These are phyloP conservation scores for Fraxinus sp. DNA, from an alignment of 305 asterid genomes.

Conservation along the genomic window DNA sequence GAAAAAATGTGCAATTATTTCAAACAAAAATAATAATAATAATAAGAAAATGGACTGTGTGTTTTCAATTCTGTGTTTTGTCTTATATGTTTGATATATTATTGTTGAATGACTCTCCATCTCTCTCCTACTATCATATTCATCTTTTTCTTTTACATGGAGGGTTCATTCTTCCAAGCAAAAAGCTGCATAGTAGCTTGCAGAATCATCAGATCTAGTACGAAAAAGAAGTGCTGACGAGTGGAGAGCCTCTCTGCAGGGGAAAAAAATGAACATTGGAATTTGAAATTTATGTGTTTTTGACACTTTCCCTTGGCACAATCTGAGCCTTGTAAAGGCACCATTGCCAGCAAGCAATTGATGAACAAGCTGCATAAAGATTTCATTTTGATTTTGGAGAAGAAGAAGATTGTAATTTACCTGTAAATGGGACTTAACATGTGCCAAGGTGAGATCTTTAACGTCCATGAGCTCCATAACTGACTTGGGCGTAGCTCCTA, in stretches of 20 bases:
- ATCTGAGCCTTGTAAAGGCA: background rate
- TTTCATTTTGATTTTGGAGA: background rate
- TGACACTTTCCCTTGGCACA: background rate
- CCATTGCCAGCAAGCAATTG: background rate
- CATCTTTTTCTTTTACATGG: conserved; percentile 27
- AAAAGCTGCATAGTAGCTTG: conserved; percentile 38
- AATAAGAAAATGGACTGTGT: conserved; percentile 20
- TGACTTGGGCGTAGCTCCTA: conserved; percentile 93
- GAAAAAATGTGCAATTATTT: conserved; percentile 24
- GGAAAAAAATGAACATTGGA: conserved; percentile 31
- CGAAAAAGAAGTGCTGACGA: conserved; percentile 29
- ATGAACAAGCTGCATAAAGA: background rate
- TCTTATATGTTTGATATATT: conserved; percentile 34
- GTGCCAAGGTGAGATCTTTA: conserved; percentile 91
- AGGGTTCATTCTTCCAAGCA: conserved; percentile 40
- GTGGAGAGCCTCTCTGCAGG: conserved; percentile 24
- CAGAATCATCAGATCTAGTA: conserved; percentile 49
- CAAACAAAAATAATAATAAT: background rate
- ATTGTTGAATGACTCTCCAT: conserved; percentile 7
- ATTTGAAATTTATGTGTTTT: conserved; percentile 36
- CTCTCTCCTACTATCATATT: conserved; percentile 4
- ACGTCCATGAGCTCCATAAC: conserved; percentile 98
- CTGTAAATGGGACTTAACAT: conserved; percentile 95
- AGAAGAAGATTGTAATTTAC: conserved; percentile 29
- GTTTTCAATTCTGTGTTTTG: conserved; percentile 41